These are phyloP conservation scores for Eutrema yunnanense DNA, from an alignment of 345 rosid species.

Conservation along the genomic window DNA sequence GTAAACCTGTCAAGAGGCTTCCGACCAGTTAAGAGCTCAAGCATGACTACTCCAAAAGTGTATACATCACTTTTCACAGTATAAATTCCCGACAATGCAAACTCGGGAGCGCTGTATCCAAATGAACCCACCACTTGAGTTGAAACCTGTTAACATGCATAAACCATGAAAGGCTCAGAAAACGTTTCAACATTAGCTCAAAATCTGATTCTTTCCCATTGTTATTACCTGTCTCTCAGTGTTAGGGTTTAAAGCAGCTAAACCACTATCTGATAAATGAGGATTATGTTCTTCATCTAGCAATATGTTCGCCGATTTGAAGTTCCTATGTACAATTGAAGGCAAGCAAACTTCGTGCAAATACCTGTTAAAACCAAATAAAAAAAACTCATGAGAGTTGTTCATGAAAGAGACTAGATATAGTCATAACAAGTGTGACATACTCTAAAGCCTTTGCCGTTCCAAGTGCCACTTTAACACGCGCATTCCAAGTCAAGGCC, in stretches of 20 bases:
- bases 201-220: not conserved
- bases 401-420: not conserved
- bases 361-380: constrained; percentile 46
- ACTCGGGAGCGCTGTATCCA: constrained; percentile 99
- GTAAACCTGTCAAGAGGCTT: constrained; percentile 92
- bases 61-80: constrained; percentile 97
- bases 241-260: constrained; percentile 89
- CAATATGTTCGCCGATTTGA: constrained; percentile 94
- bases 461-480: constrained; percentile 97
- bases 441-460: constrained; percentile 98
- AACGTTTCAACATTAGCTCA: not conserved
- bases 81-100: constrained; percentile 89
- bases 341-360: constrained; percentile 99
- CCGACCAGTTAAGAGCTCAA: constrained; percentile 94
- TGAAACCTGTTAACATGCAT: constrained; percentile 53
- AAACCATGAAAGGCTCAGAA: not conserved
- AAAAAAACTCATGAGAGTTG: not conserved
- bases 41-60: constrained; percentile 98
- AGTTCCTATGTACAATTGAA: constrained; percentile 91
- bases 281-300: constrained; percentile 96
- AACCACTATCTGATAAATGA: constrained; percentile 88
- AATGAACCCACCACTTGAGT: constrained; percentile 94
- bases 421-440: constrained; percentile 25
- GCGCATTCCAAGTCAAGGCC: constrained; percentile 81
- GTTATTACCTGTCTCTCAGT: constrained; percentile 82